Percentiles rank a stretch among this genome's conserved stretches.
Evolutionary conservation across 2,329 filamentous ascomycete species (phyloP).

Genomic region (Paraconiothyrium sp.): DNA sequence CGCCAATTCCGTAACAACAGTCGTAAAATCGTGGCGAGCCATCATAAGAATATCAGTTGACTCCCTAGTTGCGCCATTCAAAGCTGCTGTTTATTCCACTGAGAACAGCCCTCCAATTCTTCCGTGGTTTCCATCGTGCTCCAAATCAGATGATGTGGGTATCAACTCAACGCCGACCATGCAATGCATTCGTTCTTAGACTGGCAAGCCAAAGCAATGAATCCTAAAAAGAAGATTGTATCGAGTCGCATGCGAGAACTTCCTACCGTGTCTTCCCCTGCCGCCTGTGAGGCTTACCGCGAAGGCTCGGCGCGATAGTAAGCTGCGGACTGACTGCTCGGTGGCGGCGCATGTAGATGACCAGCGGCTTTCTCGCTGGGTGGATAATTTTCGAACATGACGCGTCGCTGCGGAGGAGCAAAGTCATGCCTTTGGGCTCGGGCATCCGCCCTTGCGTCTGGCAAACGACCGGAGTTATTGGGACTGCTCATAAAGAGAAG

Average conservation of each 20-base stretch:
- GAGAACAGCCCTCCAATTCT: neutral
- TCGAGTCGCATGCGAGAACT: neutral
- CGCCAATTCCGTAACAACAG: constrained; percentile 1
- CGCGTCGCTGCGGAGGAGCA: constrained; percentile 38
- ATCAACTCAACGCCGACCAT: constrained; percentile 46
- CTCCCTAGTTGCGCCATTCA: neutral
- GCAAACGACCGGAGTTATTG: constrained; percentile 65
- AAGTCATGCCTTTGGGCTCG: constrained; percentile 44
- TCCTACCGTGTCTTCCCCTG: neutral
- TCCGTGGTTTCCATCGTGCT: neutral
- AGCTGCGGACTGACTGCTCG: constrained; percentile 36
- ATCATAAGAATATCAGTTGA: constrained; percentile 3
- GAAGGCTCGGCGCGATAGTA: constrained; percentile 39
- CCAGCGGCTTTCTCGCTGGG: constrained; percentile 34
- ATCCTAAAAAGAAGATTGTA: constrained; percentile 15
- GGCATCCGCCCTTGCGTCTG: constrained; percentile 36
- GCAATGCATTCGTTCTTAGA: constrained; percentile 40
- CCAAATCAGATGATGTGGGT: constrained; percentile 37
- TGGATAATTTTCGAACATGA: constrained; percentile 49
- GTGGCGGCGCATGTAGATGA: constrained; percentile 34
- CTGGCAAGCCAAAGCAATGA: constrained; percentile 24
- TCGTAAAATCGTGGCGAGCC: constrained; percentile 9
- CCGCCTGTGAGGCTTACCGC: constrained; percentile 25
- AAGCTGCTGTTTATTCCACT: neutral
- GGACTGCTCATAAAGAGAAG: constrained; percentile 84